Conservation (phyloP, 371 early-diverging fungal species). For the Haplosporangium sp. region DNA sequence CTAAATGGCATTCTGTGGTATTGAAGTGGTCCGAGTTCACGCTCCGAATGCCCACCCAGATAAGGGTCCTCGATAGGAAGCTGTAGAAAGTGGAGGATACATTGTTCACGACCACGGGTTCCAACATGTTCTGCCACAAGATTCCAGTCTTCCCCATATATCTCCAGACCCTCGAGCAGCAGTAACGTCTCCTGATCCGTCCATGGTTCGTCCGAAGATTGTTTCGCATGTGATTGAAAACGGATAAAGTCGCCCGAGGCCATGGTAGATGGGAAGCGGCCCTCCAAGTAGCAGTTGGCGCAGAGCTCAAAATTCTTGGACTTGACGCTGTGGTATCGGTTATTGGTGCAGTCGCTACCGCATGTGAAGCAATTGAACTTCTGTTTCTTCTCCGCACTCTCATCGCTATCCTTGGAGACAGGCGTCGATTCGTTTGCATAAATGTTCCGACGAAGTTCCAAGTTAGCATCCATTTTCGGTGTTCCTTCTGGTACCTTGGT, state of each 20-base stretch:
- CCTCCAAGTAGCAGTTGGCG: slow-evolving; percentile 89
- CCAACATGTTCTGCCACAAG: slow-evolving; percentile 94
- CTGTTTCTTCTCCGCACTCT: slow-evolving; percentile 48
- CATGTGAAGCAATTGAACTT: slow-evolving; percentile 85
- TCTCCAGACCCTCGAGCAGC: slow-evolving; percentile 95
- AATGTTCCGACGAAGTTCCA: slow-evolving; percentile 50
- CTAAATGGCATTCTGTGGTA: slow-evolving; percentile 82
- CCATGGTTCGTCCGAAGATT: slow-evolving; percentile 82
- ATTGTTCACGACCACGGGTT: slow-evolving; percentile 92
- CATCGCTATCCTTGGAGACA: slow-evolving; percentile 50
- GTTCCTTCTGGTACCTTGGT: slow-evolving; percentile 19
- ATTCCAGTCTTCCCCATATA: slow-evolving; percentile 98
- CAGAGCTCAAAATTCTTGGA: slow-evolving; percentile 89
- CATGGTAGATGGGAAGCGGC: slow-evolving; percentile 91
- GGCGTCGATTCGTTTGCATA: slow-evolving; percentile 37
- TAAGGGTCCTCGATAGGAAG: slow-evolving; percentile 97
- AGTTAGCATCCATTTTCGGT: slow-evolving; percentile 17
- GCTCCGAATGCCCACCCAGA: slow-evolving; percentile 56
- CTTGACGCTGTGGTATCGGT: slow-evolving; percentile 85
- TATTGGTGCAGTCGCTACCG: slow-evolving; percentile 85
- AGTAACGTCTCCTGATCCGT: slow-evolving; percentile 93
- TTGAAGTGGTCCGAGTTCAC: slow-evolving; percentile 64
- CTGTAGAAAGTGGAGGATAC: slow-evolving; percentile 94
- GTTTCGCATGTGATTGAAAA: slow-evolving; percentile 66
- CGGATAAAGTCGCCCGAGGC: slow-evolving; percentile 92